Evolutionary conservation across 495 filamentous ascomycete genomes (phyloP).

Genomic region (Haplographium delicatum): DNA sequence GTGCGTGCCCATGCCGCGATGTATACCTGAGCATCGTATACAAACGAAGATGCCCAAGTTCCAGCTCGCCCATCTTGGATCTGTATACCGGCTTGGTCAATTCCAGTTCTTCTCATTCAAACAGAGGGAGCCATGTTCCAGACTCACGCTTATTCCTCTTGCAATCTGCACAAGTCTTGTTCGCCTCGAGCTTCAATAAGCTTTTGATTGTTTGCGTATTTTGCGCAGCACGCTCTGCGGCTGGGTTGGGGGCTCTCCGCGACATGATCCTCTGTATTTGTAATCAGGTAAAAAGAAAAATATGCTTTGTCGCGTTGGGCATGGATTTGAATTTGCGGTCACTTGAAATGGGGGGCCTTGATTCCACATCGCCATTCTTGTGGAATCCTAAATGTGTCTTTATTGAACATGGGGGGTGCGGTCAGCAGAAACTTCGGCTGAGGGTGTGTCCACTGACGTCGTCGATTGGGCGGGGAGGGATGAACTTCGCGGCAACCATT

Average conservation of each 20-base stretch:
- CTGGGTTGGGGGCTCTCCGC: constrained; percentile 70
- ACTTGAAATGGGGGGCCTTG: not conserved
- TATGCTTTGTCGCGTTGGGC: too few species aligned
- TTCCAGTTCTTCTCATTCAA: too few species aligned
- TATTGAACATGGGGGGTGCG: not conserved
- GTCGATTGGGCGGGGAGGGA: constrained; percentile 3
- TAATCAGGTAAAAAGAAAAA: too few species aligned
- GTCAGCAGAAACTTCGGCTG: not conserved
- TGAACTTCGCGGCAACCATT: constrained; percentile 10
- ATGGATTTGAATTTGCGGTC: not conserved
- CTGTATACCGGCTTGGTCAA: constrained; percentile 43
- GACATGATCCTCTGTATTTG: constrained; percentile 57
- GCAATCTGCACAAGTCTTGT: constrained; percentile 97
- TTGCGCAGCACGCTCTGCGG: constrained; percentile 77
- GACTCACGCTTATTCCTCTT: constrained; percentile 93
- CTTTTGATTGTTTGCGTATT: constrained; percentile 89
- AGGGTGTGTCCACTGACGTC: constrained; percentile 3
- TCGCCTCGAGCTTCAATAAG: constrained; percentile 84
- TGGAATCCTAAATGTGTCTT: not conserved
- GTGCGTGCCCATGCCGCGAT: constrained; percentile 97
- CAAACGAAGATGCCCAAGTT: constrained; percentile 94
- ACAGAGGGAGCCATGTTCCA: too few species aligned
- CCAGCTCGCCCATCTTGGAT: constrained; percentile 98
- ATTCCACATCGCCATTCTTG: constrained; percentile 20
- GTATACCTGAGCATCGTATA: constrained; percentile 96